Conservation (phyloP, 2,329 filamentous ascomycete species). For the Polychaeton citri region DNA sequence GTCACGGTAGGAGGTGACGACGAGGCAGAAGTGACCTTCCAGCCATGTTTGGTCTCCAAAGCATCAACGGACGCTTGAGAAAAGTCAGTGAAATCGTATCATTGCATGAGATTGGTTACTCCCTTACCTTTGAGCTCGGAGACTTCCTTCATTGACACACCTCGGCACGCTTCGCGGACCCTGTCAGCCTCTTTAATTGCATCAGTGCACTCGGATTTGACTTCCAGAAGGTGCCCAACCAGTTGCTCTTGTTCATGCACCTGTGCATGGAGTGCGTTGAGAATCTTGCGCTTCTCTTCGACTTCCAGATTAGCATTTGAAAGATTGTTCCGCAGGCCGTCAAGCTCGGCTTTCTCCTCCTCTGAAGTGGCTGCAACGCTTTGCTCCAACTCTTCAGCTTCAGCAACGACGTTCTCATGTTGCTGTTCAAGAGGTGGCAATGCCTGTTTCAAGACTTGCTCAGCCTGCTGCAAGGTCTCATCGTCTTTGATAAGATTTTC, state of each 20-base stretch:
- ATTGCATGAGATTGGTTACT: too few relatives aligned
- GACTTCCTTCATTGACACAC: slow-evolving; percentile 78
- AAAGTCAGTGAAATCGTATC: slow-evolving; percentile 22
- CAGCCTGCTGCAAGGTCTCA: slow-evolving; percentile 50
- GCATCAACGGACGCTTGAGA: slow-evolving; percentile 49
- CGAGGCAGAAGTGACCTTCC: slow-evolving; percentile 51
- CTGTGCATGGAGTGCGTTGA: slow-evolving; percentile 54
- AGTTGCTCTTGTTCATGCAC: slow-evolving; percentile 52
- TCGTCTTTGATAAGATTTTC: slow-evolving; percentile 68
- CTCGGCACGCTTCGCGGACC: slow-evolving; percentile 73
- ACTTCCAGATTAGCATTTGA: slow-evolving; percentile 53
- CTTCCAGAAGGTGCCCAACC: slow-evolving; percentile 48
- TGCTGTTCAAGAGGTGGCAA: slow-evolving; percentile 53
- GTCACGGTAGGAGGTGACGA: slow-evolving; percentile 51
- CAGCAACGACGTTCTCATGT: slow-evolving; percentile 46
- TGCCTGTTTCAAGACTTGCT: slow-evolving; percentile 51
- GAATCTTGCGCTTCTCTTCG: slow-evolving; percentile 51
- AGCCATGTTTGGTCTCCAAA: slow-evolving; percentile 55
- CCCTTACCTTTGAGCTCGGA: slow-evolving; percentile 59
- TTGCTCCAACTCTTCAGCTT: slow-evolving; percentile 52
- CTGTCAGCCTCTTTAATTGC: slow-evolving; percentile 76
- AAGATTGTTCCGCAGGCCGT: slow-evolving; percentile 57
- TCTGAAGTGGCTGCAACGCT: slow-evolving; percentile 62
- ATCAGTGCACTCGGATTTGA: slow-evolving; percentile 55
- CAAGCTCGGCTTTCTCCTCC: slow-evolving; percentile 69